phyloP scores from a whole-genome alignment of 2,329 filamentous ascomycete species.

The Fusarium paranaense region DNA sequence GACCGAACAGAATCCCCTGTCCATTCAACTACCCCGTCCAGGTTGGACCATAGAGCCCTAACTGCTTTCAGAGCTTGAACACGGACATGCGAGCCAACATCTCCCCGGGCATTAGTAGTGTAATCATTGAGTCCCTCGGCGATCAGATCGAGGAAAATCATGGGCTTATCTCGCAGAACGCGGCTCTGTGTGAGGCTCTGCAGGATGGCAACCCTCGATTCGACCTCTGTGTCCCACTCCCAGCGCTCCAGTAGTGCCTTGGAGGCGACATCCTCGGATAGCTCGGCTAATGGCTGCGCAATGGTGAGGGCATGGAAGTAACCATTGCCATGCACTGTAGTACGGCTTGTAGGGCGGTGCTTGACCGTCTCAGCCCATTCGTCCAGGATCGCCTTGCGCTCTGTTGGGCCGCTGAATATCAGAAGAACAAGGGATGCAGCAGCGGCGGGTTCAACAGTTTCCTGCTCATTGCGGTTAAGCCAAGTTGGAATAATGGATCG shows the following conservation, averaged over 20 bases:
- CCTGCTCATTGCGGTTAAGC: conserved; percentile 63
- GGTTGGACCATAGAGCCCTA: conserved; percentile 67
- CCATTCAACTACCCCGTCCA: conserved; percentile 37
- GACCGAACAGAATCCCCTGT: conserved; percentile 48
- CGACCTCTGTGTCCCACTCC: conserved; percentile 61
- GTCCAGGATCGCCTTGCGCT: conserved; percentile 54
- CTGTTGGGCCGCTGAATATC: conserved; percentile 53
- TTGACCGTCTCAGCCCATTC: conserved; percentile 61
- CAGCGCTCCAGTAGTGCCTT: conserved; percentile 64
- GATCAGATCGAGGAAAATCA: conserved; percentile 59
- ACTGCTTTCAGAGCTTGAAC: conserved; percentile 84
- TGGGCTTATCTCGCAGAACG: conserved; percentile 55
- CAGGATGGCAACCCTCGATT: conserved; percentile 66
- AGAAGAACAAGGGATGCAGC: conserved; percentile 64
- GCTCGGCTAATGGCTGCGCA: conserved; percentile 57
- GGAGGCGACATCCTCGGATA: conserved; percentile 51
- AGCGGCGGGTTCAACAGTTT: conserved; percentile 62
- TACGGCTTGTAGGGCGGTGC: conserved; percentile 48
- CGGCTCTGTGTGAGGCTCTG: conserved; percentile 63
- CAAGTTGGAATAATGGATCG: conserved; percentile 55
- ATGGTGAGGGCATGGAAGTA: conserved; percentile 66
- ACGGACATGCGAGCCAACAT: conserved; percentile 88
- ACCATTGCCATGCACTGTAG: conserved; percentile 57
- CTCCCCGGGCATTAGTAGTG: conserved; percentile 87
- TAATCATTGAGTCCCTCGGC: conserved; percentile 83